Conservation (phyloP, 257 asterid genomes). For the Rubia yunnanensis region DNA sequence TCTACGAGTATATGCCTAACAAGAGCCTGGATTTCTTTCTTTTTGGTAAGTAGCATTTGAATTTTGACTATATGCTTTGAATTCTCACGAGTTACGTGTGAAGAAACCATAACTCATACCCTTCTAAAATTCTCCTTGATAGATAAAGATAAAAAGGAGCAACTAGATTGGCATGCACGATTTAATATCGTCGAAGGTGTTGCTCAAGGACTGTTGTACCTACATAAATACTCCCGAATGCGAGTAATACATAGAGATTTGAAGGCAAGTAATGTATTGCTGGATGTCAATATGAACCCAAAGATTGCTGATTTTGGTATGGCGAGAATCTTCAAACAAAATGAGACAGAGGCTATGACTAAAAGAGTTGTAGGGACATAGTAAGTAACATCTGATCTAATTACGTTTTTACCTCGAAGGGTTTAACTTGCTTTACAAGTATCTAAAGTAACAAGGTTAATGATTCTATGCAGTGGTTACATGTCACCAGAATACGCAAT, state of each 20-base stretch:
- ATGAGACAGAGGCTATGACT: conserved; percentile 39
- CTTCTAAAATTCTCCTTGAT: not conserved
- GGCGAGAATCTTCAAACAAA: conserved; percentile 31
- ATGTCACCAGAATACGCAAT: conserved; percentile 8
- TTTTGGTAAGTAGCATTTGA: not conserved
- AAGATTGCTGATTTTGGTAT: conserved; percentile 9
- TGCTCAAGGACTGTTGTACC: not conserved
- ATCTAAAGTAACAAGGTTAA: not conserved
- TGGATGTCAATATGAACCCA: conserved; percentile 3
- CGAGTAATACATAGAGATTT: not conserved
- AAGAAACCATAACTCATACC: not conserved
- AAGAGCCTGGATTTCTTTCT: conserved; percentile 57
- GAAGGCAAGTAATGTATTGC: conserved; percentile 5
- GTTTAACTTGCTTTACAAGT: not conserved
- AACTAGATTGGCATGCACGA: conserved; percentile 24
- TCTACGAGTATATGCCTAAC: conserved; percentile 56
- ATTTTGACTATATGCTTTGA: not conserved
- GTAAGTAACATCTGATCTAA: conserved; percentile 24
- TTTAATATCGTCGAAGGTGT: conserved; percentile 27
- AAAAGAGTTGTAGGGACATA: conserved; percentile 47
- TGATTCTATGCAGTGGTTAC: conserved; percentile 33
- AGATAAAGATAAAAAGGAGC: conserved; percentile 21
- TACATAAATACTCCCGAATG: not conserved
- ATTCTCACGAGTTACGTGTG: no score
- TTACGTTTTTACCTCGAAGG: not conserved